Percentiles rank a stretch among this genome's conserved stretches.
Evolutionary conservation across 2,329 filamentous ascomycete species (phyloP).

Genomic region (Penicillium palitans): DNA sequence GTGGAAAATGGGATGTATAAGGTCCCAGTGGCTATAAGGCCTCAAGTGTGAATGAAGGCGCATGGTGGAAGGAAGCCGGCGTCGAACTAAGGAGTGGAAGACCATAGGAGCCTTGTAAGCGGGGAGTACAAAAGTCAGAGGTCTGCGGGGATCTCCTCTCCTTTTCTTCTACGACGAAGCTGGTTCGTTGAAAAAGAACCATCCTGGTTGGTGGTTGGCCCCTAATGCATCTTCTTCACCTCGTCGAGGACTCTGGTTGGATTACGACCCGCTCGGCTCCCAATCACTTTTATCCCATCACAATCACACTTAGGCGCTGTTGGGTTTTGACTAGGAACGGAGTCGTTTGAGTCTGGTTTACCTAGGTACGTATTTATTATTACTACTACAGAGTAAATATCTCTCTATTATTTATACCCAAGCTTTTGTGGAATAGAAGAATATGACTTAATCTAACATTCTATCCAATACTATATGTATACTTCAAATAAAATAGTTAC

Average conservation of each 20-base stretch:
- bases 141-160: constrained; percentile 15
- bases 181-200: constrained; percentile 12
- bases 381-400: neutral
- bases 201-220: constrained; percentile 7
- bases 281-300: constrained; percentile 20
- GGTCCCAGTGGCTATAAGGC: neutral
- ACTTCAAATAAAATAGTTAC: neutral
- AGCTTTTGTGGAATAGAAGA: neutral
- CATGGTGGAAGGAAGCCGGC: constrained; percentile 12
- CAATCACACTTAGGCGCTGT: constrained; percentile 18
- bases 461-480: neutral
- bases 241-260: constrained; percentile 21
- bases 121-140: constrained; percentile 15
- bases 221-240: constrained; percentile 31
- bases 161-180: neutral
- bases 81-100: constrained; percentile 8
- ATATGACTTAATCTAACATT: neutral
- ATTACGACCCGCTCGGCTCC: constrained; percentile 21
- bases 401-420: neutral
- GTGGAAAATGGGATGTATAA: neutral
- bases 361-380: neutral
- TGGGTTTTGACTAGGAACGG: neutral
- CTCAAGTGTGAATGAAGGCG: constrained; percentile 12
- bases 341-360: neutral
- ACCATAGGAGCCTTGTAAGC: neutral